Conservation (phyloP, 257 asterid genomes). For the Perilla frutescens region DNA sequence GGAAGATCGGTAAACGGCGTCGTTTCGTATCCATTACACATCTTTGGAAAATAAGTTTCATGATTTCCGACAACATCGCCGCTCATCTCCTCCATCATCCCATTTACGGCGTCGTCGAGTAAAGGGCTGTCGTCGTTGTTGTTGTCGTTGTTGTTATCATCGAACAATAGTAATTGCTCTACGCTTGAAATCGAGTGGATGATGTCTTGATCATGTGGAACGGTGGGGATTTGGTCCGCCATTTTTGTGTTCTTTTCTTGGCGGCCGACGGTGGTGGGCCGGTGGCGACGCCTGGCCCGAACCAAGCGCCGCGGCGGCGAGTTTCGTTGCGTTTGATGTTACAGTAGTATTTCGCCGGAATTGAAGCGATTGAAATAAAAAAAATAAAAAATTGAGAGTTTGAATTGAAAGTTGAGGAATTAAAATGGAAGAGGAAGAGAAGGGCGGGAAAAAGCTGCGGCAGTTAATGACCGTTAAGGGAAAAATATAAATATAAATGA, state of each 20-base stretch:
- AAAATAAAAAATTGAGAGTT: neutral
- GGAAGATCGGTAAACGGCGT: conserved; percentile 1
- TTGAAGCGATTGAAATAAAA: too few relatives aligned
- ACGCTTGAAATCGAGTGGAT: conserved; percentile 19
- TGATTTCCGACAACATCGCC: conserved; percentile 14
- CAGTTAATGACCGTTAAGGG: conserved; percentile 50
- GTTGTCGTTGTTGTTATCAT: neutral
- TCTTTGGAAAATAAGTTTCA: conserved; percentile 33
- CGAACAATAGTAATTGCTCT: conserved; percentile 31
- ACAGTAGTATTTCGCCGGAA: neutral
- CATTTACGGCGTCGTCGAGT: conserved; percentile 24
- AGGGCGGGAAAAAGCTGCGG: conserved; percentile 44
- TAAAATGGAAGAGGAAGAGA: conserved; percentile 7
- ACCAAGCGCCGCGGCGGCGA: conserved; percentile 56
- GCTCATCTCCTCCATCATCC: conserved; percentile 27
- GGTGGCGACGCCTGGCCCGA: conserved; percentile 59
- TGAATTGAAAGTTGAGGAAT: neutral
- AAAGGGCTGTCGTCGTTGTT: neutral
- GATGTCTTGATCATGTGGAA: conserved; percentile 31
- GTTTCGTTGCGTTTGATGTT: conserved; percentile 5
- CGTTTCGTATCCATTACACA: conserved; percentile 6
- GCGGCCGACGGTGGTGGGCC: neutral
- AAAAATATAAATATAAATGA: too few relatives aligned
- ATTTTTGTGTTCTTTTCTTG: conserved; percentile 1
- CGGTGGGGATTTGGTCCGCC: conserved; percentile 37